Percentiles rank a stretch among this genome's conserved stretches.
Evolutionary conservation across 2,329 filamentous ascomycete species (phyloP).

Genomic region (Beauveria caledonica): DNA sequence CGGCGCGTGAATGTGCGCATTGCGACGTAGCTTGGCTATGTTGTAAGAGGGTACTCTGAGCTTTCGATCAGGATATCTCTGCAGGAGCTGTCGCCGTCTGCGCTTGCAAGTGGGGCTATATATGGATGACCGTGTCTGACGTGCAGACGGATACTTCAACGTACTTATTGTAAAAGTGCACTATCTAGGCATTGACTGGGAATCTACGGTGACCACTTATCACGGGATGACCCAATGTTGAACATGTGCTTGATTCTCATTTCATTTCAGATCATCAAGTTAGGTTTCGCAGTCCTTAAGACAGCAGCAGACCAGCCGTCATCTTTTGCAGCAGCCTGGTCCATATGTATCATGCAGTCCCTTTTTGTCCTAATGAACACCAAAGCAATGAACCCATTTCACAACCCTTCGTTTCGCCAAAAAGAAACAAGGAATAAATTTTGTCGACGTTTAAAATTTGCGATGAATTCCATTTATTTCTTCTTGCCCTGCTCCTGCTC

Average conservation of each 20-base stretch:
- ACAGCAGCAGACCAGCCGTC: constrained; percentile 38
- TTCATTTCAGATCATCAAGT: constrained; percentile 39
- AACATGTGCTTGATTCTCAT: constrained; percentile 28
- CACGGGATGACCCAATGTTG: neutral
- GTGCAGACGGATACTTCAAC: neutral
- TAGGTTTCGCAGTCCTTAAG: constrained; percentile 33
- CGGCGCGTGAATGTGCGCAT: constrained; percentile 2
- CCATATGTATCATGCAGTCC: constrained; percentile 40
- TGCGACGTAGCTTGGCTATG: neutral
- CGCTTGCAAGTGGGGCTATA: constrained; percentile 4
- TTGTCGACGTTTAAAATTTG: constrained; percentile 2
- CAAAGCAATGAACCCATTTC: constrained; percentile 40
- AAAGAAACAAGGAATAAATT: constrained; percentile 13
- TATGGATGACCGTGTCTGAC: constrained; percentile 2
- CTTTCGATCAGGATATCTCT: neutral
- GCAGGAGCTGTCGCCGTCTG: neutral
- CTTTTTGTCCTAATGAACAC: constrained; percentile 43
- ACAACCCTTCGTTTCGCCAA: constrained; percentile 20
- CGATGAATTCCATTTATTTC: constrained; percentile 46
- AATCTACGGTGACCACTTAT: neutral
- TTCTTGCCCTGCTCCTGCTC: constrained; percentile 76
- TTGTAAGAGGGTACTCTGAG: neutral
- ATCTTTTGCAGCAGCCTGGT: constrained; percentile 18
- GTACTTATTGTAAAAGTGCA: too few relatives aligned
- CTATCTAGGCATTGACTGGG: too few relatives aligned